Conservation (phyloP, 352 stramenopile species). For the Phytophthora colocasiae region DNA sequence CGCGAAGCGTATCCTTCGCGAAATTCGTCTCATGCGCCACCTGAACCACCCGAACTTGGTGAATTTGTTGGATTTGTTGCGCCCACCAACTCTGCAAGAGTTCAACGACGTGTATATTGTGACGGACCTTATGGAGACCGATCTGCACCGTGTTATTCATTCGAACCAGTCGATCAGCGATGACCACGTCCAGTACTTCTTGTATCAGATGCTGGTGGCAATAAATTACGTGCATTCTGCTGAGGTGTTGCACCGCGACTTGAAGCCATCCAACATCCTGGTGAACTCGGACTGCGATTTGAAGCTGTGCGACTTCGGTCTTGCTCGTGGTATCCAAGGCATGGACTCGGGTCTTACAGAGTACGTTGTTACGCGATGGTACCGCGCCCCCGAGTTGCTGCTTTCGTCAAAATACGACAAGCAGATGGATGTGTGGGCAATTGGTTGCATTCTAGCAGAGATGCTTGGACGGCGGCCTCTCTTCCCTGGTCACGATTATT, state of each 20-base stretch:
- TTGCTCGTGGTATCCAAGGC: slow-evolving; percentile 76
- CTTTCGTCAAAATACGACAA: slow-evolving; percentile 92
- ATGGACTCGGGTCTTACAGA: slow-evolving; percentile 87
- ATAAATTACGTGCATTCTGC: slow-evolving; percentile 85
- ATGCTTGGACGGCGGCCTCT: slow-evolving; percentile 87
- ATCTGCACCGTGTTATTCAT: slow-evolving; percentile 81
- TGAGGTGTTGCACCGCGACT: slow-evolving; percentile 77
- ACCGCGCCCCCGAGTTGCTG: slow-evolving; percentile 92
- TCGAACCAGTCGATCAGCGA: slow-evolving; percentile 86
- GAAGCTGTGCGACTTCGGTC: slow-evolving; percentile 83
- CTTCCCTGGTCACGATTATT: slow-evolving; percentile 88
- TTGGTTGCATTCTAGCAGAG: slow-evolving; percentile 88
- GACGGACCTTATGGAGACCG: slow-evolving; percentile 82
- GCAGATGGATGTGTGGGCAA: slow-evolving; percentile 90
- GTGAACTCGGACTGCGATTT: slow-evolving; percentile 86
- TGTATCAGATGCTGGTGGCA: slow-evolving; percentile 83
- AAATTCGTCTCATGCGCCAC: slow-evolving; percentile 91
- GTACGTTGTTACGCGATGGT: slow-evolving; percentile 94
- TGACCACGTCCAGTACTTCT: slow-evolving; percentile 82
- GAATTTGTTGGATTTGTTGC: slow-evolving; percentile 81
- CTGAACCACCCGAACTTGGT: slow-evolving; percentile 87
- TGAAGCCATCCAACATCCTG: slow-evolving; percentile 84
- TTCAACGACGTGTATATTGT: slow-evolving; percentile 92
- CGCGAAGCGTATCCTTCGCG: slow-evolving; percentile 87
- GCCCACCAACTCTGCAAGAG: slow-evolving; percentile 82